Conservation (phyloP, 1,284 basidiomycete species). For the Naganishia liquefaciens region DNA sequence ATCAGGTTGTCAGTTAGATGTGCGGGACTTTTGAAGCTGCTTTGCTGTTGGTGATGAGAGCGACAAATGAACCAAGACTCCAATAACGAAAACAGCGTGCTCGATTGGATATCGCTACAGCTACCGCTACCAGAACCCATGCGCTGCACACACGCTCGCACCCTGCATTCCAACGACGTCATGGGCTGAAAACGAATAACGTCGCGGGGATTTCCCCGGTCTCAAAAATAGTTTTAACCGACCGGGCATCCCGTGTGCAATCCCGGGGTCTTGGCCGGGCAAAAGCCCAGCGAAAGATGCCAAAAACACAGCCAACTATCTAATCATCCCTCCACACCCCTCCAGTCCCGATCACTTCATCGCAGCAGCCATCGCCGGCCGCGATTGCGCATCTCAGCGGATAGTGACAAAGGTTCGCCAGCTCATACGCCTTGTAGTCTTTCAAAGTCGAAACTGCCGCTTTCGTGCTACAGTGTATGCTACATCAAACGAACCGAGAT, state of each 20-base stretch:
- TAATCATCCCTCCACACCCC: too few relatives aligned
- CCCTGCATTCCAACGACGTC: background rate
- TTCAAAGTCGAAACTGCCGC: constrained; percentile 1
- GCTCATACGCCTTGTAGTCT: background rate
- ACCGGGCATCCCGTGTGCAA: background rate
- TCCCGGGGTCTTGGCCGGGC: background rate
- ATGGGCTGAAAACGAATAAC: background rate
- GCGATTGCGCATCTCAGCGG: too few relatives aligned
- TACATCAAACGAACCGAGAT: background rate
- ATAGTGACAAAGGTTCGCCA: too few relatives aligned
- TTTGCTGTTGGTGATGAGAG: too few relatives aligned
- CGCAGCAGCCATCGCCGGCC: too few relatives aligned
- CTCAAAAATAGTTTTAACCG: background rate
- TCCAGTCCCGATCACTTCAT: too few relatives aligned
- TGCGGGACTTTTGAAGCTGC: too few relatives aligned
- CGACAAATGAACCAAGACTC: too few relatives aligned
- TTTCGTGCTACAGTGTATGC: constrained; percentile 2
- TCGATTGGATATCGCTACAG: background rate
- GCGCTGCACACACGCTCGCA: background rate
- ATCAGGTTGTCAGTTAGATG: too few relatives aligned
- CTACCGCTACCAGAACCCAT: too few relatives aligned
- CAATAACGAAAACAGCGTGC: background rate
- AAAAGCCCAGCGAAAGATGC: too few relatives aligned
- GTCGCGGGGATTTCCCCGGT: background rate
- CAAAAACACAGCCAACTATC: too few relatives aligned